Evolutionary conservation across 2,329 filamentous ascomycete species (phyloP), one percentile per base, ranked within the genome.

Genomic region (Ascochyta pisi): DNA sequence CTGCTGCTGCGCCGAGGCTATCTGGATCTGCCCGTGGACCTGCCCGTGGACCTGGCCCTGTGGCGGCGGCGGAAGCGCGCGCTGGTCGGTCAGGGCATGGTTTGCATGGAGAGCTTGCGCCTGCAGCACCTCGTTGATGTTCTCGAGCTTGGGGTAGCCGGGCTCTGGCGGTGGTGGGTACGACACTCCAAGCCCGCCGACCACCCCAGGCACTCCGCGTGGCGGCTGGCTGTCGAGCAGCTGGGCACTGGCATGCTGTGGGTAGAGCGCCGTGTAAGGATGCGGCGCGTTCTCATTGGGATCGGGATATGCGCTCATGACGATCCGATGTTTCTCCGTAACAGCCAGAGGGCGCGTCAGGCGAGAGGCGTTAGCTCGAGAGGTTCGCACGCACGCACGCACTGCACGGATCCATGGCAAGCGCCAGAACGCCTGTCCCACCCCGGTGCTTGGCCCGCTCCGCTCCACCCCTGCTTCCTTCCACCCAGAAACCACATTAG

Each of bases 101-200:
- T 66, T 75, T 33, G 71, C 71, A 46, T 74, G 73, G 40, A 72
- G 66, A 12, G 73, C 73, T 51, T 76, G 73, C 35, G 63, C 65
- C 63, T 75, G 73, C 52, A 75, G 63, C 56, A 74, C 67, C 40
- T 76, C 70, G 66, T 63, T 72, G 57, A 75, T 63, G 57, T 67
- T 73, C 56, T 75, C 73, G 55, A 74, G 63, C 63, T 75, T 75
- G 31, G 71, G 63, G 54, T 61, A 75, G 51, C 68, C 62, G 50
- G 60, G 39, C 42, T 49, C 50, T 16, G 48, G 40, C 16, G 54
- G 43, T 15, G 52, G 41, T 37, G 54, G 47, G 27, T 51, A 56
- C 24, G 47, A 8, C 33, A 35, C 33, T 8, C 15, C 33, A 8
- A 7, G n/a, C n/a, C 6, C 33, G 16, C 33, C 33, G 7, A 47